Conservation (phyloP, 179 eudicot species). For the Spergularia azorica region DNA sequence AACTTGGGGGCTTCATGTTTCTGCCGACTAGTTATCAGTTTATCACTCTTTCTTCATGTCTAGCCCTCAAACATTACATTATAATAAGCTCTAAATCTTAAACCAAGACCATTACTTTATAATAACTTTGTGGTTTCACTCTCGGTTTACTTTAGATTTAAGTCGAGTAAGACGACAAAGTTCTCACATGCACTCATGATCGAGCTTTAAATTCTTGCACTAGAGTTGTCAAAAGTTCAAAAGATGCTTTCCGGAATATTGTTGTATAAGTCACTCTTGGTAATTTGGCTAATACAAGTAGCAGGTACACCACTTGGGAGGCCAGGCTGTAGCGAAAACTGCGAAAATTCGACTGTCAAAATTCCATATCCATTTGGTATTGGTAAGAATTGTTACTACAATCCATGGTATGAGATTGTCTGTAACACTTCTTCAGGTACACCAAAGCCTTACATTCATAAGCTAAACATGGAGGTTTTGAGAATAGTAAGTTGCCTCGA, state of each 20-base stretch:
- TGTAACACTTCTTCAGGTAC: constrained; percentile 24
- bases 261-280: constrained; percentile 1
- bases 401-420: constrained; percentile 31
- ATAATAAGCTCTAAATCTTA: too few species aligned
- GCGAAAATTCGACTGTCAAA: constrained; percentile 17
- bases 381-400: constrained; percentile 24
- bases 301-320: constrained; percentile 10
- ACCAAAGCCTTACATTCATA: constrained; percentile 20
- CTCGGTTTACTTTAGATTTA: too few species aligned
- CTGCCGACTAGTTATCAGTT: not conserved
- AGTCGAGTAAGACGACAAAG: too few species aligned
- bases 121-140: too few species aligned
- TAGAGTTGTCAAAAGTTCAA: not conserved
- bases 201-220: too few species aligned
- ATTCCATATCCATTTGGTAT: constrained; percentile 30
- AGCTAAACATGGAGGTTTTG: constrained; percentile 25
- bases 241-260: not conserved
- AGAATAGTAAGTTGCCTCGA: constrained; percentile 7
- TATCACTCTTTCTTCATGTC: not conserved
- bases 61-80: too few species aligned
- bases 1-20: not conserved
- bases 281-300: constrained; percentile 11
- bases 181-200: too few species aligned
- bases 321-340: constrained; percentile 23
- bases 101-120: too few species aligned